These are phyloP conservation scores for Suillus plorans DNA, from an alignment of 768 basidiomycete species.

Conservation along the genomic window DNA sequence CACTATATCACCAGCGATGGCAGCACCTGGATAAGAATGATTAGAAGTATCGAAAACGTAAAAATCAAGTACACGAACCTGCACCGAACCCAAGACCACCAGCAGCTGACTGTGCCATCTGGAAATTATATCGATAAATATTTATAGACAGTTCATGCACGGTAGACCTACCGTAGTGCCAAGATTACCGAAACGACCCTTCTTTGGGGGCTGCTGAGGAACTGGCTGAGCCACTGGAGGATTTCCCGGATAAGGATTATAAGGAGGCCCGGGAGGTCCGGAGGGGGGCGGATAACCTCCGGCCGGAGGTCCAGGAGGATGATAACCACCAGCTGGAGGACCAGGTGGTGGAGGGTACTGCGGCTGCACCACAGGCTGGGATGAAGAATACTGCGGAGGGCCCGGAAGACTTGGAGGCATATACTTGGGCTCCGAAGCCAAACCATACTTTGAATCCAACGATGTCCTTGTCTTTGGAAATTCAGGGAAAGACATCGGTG, in stretches of 20 bases:
- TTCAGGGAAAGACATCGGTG: conserved; percentile 20
- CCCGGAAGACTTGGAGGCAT: conserved; percentile 2
- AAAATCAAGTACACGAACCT: conserved; percentile 25
- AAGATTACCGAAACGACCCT: conserved; percentile 37
- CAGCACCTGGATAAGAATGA: conserved; percentile 35
- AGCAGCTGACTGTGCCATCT: conserved; percentile 35
- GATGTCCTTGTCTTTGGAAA: conserved; percentile 19
- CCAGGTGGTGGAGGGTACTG: conserved; percentile 15
- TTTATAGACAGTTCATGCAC: neutral
- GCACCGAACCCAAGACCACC: conserved; percentile 51
- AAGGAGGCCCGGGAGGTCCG: conserved; percentile 12
- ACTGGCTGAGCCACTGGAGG: conserved; percentile 35
- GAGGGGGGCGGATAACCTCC: conserved; percentile 16
- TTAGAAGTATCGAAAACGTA: neutral
- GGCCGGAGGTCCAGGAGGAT: conserved; percentile 7
- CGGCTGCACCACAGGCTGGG: neutral
- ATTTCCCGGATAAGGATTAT: conserved; percentile 18
- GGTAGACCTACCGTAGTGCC: conserved; percentile 36
- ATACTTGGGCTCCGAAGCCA: conserved; percentile 13
- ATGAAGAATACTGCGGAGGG: conserved; percentile 13
- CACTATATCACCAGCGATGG: conserved; percentile 43
- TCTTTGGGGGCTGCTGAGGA: conserved; percentile 32
- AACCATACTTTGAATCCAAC: conserved; percentile 7
- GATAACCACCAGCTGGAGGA: conserved; percentile 11
- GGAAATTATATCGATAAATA: neutral